Evolutionary conservation across 345 rosid species (phyloP).

Genomic region (Angophora floribunda): DNA sequence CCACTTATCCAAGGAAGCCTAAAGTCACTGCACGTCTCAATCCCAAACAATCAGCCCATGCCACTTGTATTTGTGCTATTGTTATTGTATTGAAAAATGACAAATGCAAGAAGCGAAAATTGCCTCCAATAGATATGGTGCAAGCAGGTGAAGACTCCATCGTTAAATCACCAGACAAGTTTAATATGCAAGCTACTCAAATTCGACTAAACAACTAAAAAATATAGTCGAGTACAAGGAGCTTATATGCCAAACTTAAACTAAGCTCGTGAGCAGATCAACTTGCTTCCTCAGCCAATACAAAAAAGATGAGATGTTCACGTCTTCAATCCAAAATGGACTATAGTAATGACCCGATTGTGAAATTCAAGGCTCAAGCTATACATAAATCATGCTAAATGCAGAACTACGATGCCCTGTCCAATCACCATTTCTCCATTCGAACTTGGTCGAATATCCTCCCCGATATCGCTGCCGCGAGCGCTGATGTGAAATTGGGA

Average conservation of each 20-base stretch:
- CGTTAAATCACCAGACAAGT: background rate
- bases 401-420: background rate
- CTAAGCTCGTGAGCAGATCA: background rate
- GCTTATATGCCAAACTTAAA: background rate
- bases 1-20: no score
- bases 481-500: constrained; percentile 7
- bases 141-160: background rate
- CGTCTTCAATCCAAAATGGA: background rate
- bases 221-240: background rate
- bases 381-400: background rate
- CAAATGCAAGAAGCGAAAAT: background rate
- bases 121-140: background rate
- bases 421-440: background rate
- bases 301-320: background rate
- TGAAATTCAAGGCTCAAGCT: background rate
- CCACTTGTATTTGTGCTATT: background rate
- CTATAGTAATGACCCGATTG: background rate
- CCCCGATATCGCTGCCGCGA: background rate
- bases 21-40: no score
- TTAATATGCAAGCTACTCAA: background rate
- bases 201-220: background rate
- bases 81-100: no score
- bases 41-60: no score
- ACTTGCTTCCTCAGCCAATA: background rate
- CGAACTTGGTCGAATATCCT: background rate